Evolutionary conservation across 2,329 filamentous ascomycete species (phyloP).

Genomic region (Aspergillus sp.): DNA sequence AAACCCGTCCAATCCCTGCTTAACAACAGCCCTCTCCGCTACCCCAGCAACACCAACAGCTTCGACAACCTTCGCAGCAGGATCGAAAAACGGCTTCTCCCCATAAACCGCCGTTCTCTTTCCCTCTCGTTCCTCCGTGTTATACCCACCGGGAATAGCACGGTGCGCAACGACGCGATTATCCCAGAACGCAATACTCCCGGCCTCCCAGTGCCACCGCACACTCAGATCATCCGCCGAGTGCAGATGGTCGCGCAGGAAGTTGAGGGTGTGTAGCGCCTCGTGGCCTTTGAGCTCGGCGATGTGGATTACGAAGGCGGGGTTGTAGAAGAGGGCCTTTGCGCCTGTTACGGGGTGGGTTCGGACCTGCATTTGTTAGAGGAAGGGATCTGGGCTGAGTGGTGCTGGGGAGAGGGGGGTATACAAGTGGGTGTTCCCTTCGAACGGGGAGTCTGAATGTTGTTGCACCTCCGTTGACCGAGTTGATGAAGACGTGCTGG

Average conservation of each 20-base stretch:
- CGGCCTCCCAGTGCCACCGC: conserved; percentile 11
- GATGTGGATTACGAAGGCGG: conserved; percentile 8
- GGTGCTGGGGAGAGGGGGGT: neutral
- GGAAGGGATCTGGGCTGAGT: no score
- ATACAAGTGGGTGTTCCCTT: conserved; percentile 7
- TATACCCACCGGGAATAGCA: conserved; percentile 7
- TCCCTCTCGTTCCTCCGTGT: conserved; percentile 11
- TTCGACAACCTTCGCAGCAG: neutral
- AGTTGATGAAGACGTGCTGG: conserved; percentile 4
- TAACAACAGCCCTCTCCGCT: neutral
- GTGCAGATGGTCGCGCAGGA: conserved; percentile 11
- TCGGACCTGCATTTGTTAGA: conserved; percentile 1
- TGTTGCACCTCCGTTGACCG: neutral
- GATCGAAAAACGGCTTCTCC: conserved; percentile 7
- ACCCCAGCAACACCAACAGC: neutral
- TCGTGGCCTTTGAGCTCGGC: conserved; percentile 5
- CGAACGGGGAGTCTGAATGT: conserved; percentile 10
- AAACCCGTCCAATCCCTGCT: conserved; percentile 4
- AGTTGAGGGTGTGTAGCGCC: conserved; percentile 3
- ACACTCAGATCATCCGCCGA: conserved; percentile 7
- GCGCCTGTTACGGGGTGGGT: conserved; percentile 2
- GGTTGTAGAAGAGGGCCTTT: conserved; percentile 14
- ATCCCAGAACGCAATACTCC: conserved; percentile 13
- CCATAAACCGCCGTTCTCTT: conserved; percentile 4
- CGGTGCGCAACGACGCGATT: conserved; percentile 6